Base-by-base conservation (phyloP, 2,329 filamentous ascomycete genomes). In the Cadophora luteo-olivacea region DNA sequence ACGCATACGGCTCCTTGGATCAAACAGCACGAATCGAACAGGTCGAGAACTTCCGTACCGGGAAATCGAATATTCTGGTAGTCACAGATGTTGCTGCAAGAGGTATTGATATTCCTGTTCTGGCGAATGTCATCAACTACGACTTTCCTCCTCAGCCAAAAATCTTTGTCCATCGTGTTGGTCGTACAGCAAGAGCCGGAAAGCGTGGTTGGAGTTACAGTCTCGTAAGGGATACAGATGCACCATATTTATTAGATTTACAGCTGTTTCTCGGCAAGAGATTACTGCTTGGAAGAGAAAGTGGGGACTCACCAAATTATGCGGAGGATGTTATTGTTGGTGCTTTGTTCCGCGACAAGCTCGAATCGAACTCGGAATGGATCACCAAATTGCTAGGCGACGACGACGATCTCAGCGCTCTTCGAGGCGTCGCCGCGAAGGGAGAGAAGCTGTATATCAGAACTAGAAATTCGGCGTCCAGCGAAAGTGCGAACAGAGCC, bases 51-150 rank as follows among this genome's bases (percentile, higher is more conserved):
- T 99, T 99, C 79, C 87, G 97, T 68, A 86, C 85, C 29, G 96
- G 96, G 7, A 87, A 91, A 72, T 92, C 93, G 0, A 95, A 97
- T 74, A 94, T 99, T 60, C 82, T 99, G 9, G 94, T 99, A 2
- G 95, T 98, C 55, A 99, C 96, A 0, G 96, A 99, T 78, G 94
- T 99, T 65, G 96, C 96, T 16, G 96, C 96, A 25, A 88, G 96
- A 84, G 95, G 96, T 88, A 97, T 99, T 70, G 96, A 99, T 88
- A 97, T 99, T 73, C 96, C 96, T 0, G 87, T 97, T 58, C 85
- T 99, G 45, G 94, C 93, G 67, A 98, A 99, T 78, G 96, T 99
- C 68, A 95, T 99, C 83, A 98, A 99, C 83, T 99, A 97, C 80
- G 95, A 98, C 77, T 99, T 99, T 72, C 95, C 96, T 3, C 92